These are phyloP conservation scores for Coniella vitis DNA, from an alignment of 2,329 filamentous ascomycete genomes.

Conservation along the genomic window DNA sequence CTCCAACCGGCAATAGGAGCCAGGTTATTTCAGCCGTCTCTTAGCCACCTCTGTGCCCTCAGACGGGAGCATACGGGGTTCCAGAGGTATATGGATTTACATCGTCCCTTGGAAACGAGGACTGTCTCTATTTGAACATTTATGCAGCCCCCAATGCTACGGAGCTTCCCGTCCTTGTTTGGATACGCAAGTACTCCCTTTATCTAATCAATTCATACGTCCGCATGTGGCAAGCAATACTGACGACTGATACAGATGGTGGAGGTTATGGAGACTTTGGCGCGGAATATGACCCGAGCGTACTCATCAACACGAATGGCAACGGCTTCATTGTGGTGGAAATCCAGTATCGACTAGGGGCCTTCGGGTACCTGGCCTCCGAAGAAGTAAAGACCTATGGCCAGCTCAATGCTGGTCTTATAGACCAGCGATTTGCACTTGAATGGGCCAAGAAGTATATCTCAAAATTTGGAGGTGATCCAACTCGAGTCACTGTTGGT, in stretches of 20 bases:
- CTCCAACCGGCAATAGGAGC: conserved; percentile 17
- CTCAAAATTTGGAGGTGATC: conserved; percentile 27
- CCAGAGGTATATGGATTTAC: conserved; percentile 24
- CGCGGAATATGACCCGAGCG: conserved; percentile 1
- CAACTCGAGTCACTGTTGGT: conserved; percentile 24
- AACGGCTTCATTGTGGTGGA: conserved; percentile 38
- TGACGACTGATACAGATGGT: conserved; percentile 16
- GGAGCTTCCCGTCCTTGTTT: conserved; percentile 37
- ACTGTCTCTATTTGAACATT: conserved; percentile 44
- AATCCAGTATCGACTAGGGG: conserved; percentile 43
- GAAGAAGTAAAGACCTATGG: conserved; percentile 20
- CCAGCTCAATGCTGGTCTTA: conserved; percentile 29
- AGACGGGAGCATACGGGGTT: conserved; percentile 23
- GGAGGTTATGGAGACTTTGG: conserved; percentile 4
- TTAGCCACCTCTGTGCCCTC: conserved; percentile 24
- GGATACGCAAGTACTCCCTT: conserved; percentile 28
- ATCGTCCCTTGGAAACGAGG: conserved; percentile 28
- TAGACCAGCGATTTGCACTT: conserved; percentile 30
- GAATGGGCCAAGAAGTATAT: conserved; percentile 46
- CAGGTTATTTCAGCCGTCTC: conserved; percentile 19
- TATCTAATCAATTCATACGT: background rate
- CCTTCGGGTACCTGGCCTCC: conserved; percentile 38
- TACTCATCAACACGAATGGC: conserved; percentile 16
- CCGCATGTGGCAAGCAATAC: too few relatives aligned
- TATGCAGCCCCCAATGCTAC: conserved; percentile 38